These are phyloP conservation scores for Suillus paluster DNA, from an alignment of 768 basidiomycete genomes.

Conservation along the genomic window DNA sequence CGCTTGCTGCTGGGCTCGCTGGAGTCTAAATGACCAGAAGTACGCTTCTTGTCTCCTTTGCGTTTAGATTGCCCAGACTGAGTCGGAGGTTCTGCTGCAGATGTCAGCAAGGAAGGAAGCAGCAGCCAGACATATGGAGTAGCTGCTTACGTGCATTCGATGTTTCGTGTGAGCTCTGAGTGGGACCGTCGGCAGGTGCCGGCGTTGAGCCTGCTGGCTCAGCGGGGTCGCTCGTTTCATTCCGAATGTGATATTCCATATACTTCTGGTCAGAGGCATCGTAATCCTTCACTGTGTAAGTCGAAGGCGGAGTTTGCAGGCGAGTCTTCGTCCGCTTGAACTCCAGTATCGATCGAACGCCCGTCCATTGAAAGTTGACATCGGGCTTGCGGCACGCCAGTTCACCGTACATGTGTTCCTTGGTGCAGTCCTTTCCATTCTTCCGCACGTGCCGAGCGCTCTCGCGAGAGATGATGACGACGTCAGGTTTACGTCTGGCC, in stretches of 20 bases:
- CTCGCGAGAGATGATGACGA: not conserved
- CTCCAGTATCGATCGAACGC: slow-evolving; percentile 1
- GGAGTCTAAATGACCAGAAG: not conserved
- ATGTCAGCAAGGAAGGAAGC: not conserved
- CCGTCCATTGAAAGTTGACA: not conserved
- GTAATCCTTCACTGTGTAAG: not conserved
- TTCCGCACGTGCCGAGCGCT: not conserved
- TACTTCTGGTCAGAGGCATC: not conserved
- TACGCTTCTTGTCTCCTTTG: not conserved
- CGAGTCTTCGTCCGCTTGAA: not conserved
- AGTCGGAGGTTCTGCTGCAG: not conserved
- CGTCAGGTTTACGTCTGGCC: not conserved
- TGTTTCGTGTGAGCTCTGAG: not conserved
- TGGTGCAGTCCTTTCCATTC: not conserved
- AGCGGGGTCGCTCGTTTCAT: not conserved
- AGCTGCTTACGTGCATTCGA: not conserved
- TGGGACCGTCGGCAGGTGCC: not conserved
- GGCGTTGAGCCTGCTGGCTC: not conserved
- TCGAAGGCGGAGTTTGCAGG: not conserved
- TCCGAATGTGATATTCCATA: not conserved
- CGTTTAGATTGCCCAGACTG: not conserved
- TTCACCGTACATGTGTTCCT: not conserved
- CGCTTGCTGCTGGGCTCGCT: not conserved
- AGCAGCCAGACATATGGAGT: not conserved
- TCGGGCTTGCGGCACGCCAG: not conserved